Evolutionary conservation across 2,329 filamentous ascomycete genomes (phyloP).

Genomic region (Colletotrichum tamarilloi): DNA sequence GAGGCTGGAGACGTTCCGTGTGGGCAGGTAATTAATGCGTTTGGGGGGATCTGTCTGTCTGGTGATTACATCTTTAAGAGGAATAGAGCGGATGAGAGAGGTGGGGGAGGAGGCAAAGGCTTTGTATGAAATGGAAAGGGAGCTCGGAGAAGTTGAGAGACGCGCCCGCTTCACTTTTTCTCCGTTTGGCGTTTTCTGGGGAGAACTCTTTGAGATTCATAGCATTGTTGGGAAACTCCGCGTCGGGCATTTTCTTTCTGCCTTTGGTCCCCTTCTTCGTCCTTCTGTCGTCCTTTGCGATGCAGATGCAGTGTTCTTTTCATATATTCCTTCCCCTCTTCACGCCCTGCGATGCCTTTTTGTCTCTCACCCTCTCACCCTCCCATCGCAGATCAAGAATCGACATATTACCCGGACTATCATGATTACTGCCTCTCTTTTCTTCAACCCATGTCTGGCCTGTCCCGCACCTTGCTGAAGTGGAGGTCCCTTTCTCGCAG

Average conservation of each 20-base stretch:
- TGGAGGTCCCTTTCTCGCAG: background rate
- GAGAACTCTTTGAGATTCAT: background rate
- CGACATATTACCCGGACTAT: background rate
- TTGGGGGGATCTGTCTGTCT: background rate
- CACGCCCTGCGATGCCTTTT: background rate
- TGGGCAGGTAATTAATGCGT: constrained; percentile 35
- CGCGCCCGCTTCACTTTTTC: background rate
- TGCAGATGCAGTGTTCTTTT: background rate
- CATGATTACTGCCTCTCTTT: background rate
- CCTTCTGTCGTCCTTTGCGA: background rate
- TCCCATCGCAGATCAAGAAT: background rate
- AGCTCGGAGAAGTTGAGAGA: background rate
- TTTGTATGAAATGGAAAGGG: background rate
- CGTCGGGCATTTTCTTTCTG: background rate
- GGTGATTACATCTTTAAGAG: too few species aligned
- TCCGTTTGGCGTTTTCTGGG: constrained; percentile 7
- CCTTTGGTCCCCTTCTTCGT: background rate
- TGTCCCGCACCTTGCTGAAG: background rate
- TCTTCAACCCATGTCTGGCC: background rate
- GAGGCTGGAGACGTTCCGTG: constrained; percentile 58
- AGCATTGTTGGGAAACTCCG: constrained; percentile 1
- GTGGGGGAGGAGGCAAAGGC: background rate
- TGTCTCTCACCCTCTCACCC: too few species aligned
- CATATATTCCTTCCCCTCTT: background rate
- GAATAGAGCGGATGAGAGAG: background rate